Percentiles rank a stretch among this genome's conserved stretches.
Conservation (phyloP, 2,329 filamentous ascomycete species). For the Aspergillus neoniger region DNA sequence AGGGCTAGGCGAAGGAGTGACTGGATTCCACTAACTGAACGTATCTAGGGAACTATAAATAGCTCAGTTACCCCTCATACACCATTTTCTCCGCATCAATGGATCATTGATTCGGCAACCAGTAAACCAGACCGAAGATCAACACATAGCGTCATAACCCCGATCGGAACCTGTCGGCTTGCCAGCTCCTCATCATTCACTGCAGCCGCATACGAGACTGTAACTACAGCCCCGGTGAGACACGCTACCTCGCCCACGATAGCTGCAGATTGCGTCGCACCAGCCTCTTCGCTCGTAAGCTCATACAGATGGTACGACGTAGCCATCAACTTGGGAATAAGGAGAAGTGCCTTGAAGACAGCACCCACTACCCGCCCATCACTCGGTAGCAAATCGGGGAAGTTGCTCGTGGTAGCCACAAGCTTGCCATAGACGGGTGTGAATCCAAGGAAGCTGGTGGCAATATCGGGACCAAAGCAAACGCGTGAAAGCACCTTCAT, state of each 20-base stretch:
- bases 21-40: too few species aligned
- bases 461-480: background rate
- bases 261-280: conserved; percentile 1
- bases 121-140: conserved; percentile 3
- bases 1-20: too few species aligned
- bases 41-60: too few species aligned
- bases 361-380: background rate
- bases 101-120: conserved; percentile 2
- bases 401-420: background rate
- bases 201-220: conserved; percentile 7
- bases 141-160: background rate
- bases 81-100: background rate
- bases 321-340: background rate
- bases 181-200: conserved; percentile 8
- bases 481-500: background rate
- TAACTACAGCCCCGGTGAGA: background rate
- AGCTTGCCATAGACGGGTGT: background rate
- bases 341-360: background rate
- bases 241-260: conserved; percentile 14
- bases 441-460: background rate
- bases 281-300: background rate
- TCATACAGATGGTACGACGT: conserved; percentile 12
- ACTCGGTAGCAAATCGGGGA: background rate
- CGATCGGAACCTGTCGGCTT: conserved; percentile 4
- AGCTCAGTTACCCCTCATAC: too few species aligned